Conservation (phyloP, 805 yeast genomes). For the Cyberlindnera petersonii region DNA sequence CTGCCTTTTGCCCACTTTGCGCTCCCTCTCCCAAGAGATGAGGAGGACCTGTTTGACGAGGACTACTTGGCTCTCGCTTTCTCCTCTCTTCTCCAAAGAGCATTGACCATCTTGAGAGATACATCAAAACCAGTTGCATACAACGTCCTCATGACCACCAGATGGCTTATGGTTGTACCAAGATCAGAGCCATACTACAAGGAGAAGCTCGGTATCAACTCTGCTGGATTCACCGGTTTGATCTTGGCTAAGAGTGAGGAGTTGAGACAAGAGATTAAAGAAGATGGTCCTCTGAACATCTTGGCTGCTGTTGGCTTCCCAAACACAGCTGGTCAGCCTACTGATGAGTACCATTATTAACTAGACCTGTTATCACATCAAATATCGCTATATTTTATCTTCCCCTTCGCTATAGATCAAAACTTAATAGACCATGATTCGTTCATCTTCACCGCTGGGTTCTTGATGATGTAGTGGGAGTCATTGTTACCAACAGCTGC, state of each 20-base stretch:
- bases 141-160: slow-evolving; percentile 75
- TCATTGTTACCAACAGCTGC: slow-evolving; percentile 28
- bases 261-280: slow-evolving; percentile 42
- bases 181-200: slow-evolving; percentile 54
- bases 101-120: slow-evolving; percentile 63
- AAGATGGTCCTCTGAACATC: slow-evolving; percentile 46
- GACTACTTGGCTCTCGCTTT: slow-evolving; percentile 66
- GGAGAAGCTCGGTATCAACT: slow-evolving; percentile 54
- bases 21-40: slow-evolving; percentile 50
- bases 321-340: slow-evolving; percentile 49
- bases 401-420: too few relatives aligned
- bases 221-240: slow-evolving; percentile 79
- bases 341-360: slow-evolving; percentile 64
- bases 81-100: slow-evolving; percentile 66
- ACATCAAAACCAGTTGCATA: slow-evolving; percentile 52
- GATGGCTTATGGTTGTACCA: slow-evolving; percentile 87
- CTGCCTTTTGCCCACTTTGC: slow-evolving; percentile 81
- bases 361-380: neutral
- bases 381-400: too few relatives aligned
- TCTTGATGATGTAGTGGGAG: slow-evolving; percentile 36
- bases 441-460: slow-evolving; percentile 47
- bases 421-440: slow-evolving; percentile 45
- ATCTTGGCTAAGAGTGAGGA: slow-evolving; percentile 69
- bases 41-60: slow-evolving; percentile 39
- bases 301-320: slow-evolving; percentile 66